A percentile compares a stretch with the other conserved stretches of the same genome.
Conservation (phyloP, 129 eudicot species). For the Deinandra increscens region DNA sequence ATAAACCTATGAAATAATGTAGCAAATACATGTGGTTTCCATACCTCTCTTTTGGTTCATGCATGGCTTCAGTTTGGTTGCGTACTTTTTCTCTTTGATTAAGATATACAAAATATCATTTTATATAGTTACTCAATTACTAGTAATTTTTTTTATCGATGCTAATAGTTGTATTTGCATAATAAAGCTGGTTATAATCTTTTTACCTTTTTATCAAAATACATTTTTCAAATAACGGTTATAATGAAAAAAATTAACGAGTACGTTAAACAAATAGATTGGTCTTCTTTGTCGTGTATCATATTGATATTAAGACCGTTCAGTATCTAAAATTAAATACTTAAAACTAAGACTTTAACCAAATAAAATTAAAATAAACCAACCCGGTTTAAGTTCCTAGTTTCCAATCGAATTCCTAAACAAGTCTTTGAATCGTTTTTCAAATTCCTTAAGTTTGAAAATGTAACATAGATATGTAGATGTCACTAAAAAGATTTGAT, state of each 20-base stretch:
- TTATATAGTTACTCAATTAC: neutral
- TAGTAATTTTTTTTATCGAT: neutral
- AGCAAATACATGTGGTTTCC: neutral
- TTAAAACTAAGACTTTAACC: neutral
- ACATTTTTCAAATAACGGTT: neutral
- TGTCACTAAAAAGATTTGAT: too few species aligned
- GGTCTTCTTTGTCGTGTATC: too few species aligned
- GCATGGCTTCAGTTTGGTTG: conserved; percentile 10
- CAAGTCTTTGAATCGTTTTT: neutral
- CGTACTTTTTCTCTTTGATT: neutral
- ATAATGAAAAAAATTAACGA: neutral
- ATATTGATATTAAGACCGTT: neutral
- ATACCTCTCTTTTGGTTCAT: neutral
- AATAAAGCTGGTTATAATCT: neutral
- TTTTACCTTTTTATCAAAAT: neutral
- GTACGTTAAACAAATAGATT: neutral
- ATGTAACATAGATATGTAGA: neutral
- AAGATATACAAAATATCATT: neutral
- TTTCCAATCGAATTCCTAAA: neutral
- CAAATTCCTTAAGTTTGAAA: neutral
- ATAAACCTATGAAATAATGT: neutral
- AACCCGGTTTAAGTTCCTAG: neutral
- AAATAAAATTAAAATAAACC: neutral
- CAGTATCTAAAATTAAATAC: neutral
- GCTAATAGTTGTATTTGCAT: neutral